phyloP scores from a whole-genome alignment of 2,329 filamentous ascomycete species.

The Diplocarpon rosae region DNA sequence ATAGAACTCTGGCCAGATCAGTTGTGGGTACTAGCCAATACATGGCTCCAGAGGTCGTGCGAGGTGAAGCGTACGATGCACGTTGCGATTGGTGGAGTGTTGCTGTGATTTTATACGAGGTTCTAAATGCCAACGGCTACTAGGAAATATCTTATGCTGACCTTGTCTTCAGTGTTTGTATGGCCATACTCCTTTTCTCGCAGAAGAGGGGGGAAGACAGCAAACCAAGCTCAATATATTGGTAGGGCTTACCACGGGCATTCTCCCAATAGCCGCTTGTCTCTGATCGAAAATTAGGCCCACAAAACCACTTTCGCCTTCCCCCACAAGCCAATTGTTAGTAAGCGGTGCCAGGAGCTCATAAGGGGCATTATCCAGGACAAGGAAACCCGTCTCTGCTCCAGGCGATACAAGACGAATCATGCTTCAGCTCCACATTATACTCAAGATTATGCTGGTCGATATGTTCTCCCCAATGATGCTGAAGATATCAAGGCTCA shows the following conservation, averaged over 20 bases:
- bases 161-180: conserved; percentile 56
- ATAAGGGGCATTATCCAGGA: conserved; percentile 63
- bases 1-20: conserved; percentile 65
- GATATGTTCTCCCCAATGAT: conserved; percentile 72
- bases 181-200: conserved; percentile 80
- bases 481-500: conserved; percentile 85
- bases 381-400: conserved; percentile 66
- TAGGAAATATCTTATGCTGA: background rate
- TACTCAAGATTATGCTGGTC: conserved; percentile 33
- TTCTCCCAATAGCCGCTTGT: too few relatives aligned
- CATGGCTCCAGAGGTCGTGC: conserved; percentile 92
- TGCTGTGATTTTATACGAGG: conserved; percentile 84
- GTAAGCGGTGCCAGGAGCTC: conserved; percentile 63
- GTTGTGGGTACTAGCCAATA: conserved; percentile 95
- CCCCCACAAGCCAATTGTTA: conserved; percentile 54
- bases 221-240: conserved; percentile 81
- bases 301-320: conserved; percentile 63
- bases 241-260: conserved; percentile 34
- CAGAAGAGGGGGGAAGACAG: conserved; percentile 60
- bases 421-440: conserved; percentile 10
- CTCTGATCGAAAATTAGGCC: conserved; percentile 31
- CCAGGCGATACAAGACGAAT: conserved; percentile 59
- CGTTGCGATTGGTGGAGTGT: conserved; percentile 97
- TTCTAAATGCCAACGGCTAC: conserved; percentile 19
- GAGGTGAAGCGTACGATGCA: conserved; percentile 74